These are phyloP conservation scores for Pezicula neosporulosa DNA, from an alignment of 2,329 filamentous ascomycete species.

Conservation along the genomic window DNA sequence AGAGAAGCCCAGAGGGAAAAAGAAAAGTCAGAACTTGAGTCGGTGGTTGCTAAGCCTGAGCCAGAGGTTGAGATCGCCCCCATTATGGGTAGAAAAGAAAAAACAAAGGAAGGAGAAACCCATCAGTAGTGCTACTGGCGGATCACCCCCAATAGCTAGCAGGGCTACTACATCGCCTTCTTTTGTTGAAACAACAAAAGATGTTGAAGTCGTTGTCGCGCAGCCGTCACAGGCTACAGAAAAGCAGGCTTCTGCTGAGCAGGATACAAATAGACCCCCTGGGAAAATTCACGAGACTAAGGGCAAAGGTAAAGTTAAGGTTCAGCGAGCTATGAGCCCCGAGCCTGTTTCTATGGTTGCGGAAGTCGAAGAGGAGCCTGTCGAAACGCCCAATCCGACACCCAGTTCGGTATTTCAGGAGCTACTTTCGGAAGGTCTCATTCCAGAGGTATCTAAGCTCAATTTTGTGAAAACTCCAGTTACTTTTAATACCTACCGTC, in stretches of 20 bases:
- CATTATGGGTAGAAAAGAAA: conserved; percentile 78
- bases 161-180: conserved; percentile 23
- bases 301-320: conserved; percentile 20
- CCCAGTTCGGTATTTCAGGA: conserved; percentile 33
- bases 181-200: conserved; percentile 9
- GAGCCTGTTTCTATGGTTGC: conserved; percentile 13
- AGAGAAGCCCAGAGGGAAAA: conserved; percentile 66
- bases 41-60: conserved; percentile 35
- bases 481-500: conserved; percentile 26
- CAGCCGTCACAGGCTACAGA: conserved; percentile 2
- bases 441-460: conserved; percentile 34
- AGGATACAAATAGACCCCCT: conserved; percentile 10
- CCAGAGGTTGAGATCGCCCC: conserved; percentile 57
- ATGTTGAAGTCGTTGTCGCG: conserved; percentile 11
- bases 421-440: conserved; percentile 30
- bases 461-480: conserved; percentile 36
- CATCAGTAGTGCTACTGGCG: conserved; percentile 25
- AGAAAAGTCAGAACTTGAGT: conserved; percentile 49
- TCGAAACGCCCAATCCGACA: conserved; percentile 24
- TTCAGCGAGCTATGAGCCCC: conserved; percentile 13
- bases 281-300: conserved; percentile 14
- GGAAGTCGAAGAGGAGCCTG: conserved; percentile 23
- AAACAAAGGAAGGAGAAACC: conserved; percentile 75
- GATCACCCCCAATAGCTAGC: conserved; percentile 23
- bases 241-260: conserved; percentile 10